Evolutionary conservation across 257 asterid species (phyloP).

Genomic region (Fraxinus quadrangulata): DNA sequence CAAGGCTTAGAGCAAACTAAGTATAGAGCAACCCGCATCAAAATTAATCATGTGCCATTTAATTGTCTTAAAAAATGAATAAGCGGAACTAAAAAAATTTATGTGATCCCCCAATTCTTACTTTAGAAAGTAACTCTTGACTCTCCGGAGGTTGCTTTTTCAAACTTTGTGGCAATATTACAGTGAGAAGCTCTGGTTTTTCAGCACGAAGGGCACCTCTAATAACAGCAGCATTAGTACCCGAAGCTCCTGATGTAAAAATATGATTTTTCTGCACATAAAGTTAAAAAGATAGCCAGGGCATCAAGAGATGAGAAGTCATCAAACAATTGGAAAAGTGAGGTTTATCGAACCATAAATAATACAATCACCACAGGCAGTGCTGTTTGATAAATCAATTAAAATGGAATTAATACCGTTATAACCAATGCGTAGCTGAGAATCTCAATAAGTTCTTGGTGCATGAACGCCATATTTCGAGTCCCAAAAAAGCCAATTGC

Average conservation of each 20-base stretch:
- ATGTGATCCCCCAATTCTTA: conserved; percentile 37
- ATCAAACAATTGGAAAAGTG: conserved; percentile 1
- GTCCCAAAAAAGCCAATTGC: conserved; percentile 95
- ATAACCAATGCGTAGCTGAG: conserved; percentile 97
- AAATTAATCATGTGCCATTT: background rate
- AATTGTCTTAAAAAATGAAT: background rate
- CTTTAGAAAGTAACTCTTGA: conserved; percentile 91
- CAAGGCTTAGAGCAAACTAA: background rate
- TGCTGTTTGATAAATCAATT: background rate
- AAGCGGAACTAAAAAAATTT: background rate
- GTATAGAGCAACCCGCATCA: background rate
- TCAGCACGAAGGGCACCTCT: conserved; percentile 99
- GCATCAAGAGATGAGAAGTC: background rate
- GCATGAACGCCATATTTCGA: conserved; percentile 99
- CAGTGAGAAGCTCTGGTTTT: conserved; percentile 89
- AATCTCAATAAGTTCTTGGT: conserved; percentile 97
- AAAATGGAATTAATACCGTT: conserved; percentile 50
- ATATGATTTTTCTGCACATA: conserved; percentile 84
- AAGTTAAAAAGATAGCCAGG: background rate
- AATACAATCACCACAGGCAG: background rate
- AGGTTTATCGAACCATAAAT: conserved; percentile 16
- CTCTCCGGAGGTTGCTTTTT: conserved; percentile 93
- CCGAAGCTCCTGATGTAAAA: conserved; percentile 97
- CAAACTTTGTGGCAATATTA: conserved; percentile 95
- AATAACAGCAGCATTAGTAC: conserved; percentile 97